These are phyloP conservation scores for Nakazawaea anatomiae DNA, from an alignment of 805 yeast species.

Conservation along the genomic window DNA sequence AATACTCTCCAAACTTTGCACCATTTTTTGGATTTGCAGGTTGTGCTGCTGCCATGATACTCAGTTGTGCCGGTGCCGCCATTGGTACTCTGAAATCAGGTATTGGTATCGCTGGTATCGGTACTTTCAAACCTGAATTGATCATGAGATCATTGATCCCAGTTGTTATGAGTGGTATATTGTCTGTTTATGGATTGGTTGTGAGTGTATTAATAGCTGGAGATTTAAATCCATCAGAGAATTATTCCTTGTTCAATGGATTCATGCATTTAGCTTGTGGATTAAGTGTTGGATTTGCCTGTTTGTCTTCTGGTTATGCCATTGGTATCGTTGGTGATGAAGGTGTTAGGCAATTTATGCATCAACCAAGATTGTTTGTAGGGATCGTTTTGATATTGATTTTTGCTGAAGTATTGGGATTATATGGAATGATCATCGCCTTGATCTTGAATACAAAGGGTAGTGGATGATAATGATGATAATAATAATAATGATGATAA, in stretches of 20 bases:
- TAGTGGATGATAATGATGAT: slow-evolving; percentile 37
- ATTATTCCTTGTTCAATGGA: slow-evolving; percentile 89
- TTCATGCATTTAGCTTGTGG: slow-evolving; percentile 98
- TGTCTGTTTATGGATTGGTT: slow-evolving; percentile 94
- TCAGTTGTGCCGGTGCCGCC: slow-evolving; percentile 97
- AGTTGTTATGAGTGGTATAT: slow-evolving; percentile 96
- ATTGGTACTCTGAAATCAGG: slow-evolving; percentile 98
- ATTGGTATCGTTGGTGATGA: slow-evolving; percentile 99
- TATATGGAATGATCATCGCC: slow-evolving; percentile 94
- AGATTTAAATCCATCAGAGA: slow-evolving; percentile 69
- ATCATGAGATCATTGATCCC: slow-evolving; percentile 96
- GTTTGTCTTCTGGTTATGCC: slow-evolving; percentile 95
- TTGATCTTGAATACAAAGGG: slow-evolving; percentile 89
- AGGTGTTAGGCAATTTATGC: slow-evolving; percentile 97
- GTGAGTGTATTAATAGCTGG: slow-evolving; percentile 96
- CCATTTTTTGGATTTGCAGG: slow-evolving; percentile 98
- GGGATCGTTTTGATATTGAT: slow-evolving; percentile 97
- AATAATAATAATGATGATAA: too few species aligned
- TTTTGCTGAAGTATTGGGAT: slow-evolving; percentile 98
- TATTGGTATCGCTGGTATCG: slow-evolving; percentile 96
- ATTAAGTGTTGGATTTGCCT: slow-evolving; percentile 90
- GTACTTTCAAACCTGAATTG: slow-evolving; percentile 94
- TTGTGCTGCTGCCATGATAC: slow-evolving; percentile 86
- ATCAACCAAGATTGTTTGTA: slow-evolving; percentile 96
- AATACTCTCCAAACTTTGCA: slow-evolving; percentile 85